phyloP scores from a whole-genome alignment of 2,329 filamentous ascomycete species.

The Hawksworthiomyces lignivorus region DNA sequence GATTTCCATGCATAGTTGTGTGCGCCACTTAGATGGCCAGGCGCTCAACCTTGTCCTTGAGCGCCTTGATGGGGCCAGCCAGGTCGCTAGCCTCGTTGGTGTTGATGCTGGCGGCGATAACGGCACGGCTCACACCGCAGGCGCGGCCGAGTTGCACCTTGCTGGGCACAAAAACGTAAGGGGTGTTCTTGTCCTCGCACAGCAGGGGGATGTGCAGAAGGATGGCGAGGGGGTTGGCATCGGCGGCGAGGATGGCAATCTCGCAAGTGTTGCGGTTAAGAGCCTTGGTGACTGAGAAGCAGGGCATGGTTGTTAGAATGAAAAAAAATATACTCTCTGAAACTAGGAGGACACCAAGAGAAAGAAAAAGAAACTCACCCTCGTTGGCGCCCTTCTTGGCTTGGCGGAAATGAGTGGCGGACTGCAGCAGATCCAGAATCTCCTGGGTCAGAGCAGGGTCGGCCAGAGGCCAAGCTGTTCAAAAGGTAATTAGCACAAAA shows the following conservation, averaged over 20 bases:
- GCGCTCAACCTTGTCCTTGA: conserved; percentile 94
- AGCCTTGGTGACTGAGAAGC: conserved; percentile 61
- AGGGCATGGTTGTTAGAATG: background rate
- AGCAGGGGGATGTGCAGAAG: conserved; percentile 83
- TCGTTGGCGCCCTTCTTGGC: conserved; percentile 87
- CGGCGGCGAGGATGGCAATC: conserved; percentile 80
- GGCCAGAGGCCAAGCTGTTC: conserved; percentile 19
- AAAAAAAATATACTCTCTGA: no score
- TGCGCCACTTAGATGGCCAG: conserved; percentile 78
- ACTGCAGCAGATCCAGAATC: conserved; percentile 75
- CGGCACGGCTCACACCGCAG: conserved; percentile 79
- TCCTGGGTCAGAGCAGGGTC: conserved; percentile 40
- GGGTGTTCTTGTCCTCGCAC: conserved; percentile 66
- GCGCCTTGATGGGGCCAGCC: conserved; percentile 73
- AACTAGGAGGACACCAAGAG: background rate
- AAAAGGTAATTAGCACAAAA: background rate
- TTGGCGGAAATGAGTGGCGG: conserved; percentile 61
- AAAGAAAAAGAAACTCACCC: conserved; percentile 18
- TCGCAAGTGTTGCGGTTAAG: conserved; percentile 87
- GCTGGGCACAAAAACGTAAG: conserved; percentile 18
- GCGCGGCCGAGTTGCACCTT: conserved; percentile 53
- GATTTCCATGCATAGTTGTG: no score
- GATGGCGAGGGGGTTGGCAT: conserved; percentile 81
- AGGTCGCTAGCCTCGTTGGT: conserved; percentile 88
- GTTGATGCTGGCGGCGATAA: conserved; percentile 83